Conservation (phyloP, 2,329 filamentous ascomycete species). For the Colletotrichum lini region DNA sequence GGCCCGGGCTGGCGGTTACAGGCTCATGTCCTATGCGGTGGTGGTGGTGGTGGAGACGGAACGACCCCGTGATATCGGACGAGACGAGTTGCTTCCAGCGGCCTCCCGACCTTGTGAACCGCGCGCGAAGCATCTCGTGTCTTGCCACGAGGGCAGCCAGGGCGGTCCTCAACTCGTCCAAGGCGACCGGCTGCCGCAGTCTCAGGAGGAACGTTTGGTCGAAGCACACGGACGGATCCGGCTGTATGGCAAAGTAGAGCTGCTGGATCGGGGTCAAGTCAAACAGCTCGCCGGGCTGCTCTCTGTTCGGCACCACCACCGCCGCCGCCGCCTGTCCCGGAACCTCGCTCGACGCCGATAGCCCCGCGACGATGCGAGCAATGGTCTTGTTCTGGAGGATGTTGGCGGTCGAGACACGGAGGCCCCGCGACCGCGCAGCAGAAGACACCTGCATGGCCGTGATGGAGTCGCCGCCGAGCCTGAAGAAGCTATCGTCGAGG, state of each 20-base stretch:
- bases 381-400: slow-evolving; percentile 35
- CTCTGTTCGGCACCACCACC: neutral
- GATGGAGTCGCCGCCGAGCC: neutral
- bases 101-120: neutral
- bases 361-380: slow-evolving; percentile 3
- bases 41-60: neutral
- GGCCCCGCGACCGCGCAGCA: slow-evolving; percentile 5
- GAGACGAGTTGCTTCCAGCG: slow-evolving; percentile 5
- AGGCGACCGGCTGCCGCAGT: neutral
- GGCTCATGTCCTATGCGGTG: no score
- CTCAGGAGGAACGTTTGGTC: slow-evolving; percentile 22
- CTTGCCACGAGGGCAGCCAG: slow-evolving; percentile 7
- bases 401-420: slow-evolving; percentile 20
- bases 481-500: slow-evolving; percentile 15
- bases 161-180: neutral
- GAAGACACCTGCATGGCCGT: slow-evolving; percentile 14
- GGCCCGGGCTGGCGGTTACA: neutral
- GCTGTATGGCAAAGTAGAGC: slow-evolving; percentile 23
- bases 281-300: slow-evolving; percentile 1
- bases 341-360: neutral
- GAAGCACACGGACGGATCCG: slow-evolving; percentile 10
- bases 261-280: slow-evolving; percentile 18
- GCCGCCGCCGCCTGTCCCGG: no score
- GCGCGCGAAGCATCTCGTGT: slow-evolving; percentile 29
- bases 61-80: neutral